These are phyloP conservation scores for Podaxis sp. DNA, from an alignment of 768 basidiomycete genomes.

Conservation along the genomic window DNA sequence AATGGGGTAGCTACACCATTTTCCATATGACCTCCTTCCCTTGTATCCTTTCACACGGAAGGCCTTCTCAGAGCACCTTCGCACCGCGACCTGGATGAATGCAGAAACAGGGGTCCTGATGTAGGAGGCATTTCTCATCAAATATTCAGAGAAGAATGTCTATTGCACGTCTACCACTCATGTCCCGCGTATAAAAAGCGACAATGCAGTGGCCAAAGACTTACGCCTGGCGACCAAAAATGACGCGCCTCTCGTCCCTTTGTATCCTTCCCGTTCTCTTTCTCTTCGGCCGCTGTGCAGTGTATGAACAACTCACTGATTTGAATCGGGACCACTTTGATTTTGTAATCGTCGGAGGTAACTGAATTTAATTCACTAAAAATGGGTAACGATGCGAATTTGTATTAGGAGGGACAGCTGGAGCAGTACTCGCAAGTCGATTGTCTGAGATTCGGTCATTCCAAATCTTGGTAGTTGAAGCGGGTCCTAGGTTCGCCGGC, in stretches of 20 bases:
- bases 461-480: slow-evolving; percentile 13
- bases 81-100: too few species aligned
- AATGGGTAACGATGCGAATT: neutral
- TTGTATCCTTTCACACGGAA: too few species aligned
- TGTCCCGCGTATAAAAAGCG: too few species aligned
- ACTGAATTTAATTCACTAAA: neutral
- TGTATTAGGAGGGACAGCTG: slow-evolving; percentile 9
- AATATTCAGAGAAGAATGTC: too few species aligned
- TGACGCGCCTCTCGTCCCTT: neutral
- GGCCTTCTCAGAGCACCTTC: too few species aligned
- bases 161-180: too few species aligned
- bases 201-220: too few species aligned
- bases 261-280: neutral
- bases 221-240: neutral
- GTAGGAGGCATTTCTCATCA: too few species aligned
- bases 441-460: slow-evolving; percentile 7
- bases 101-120: too few species aligned
- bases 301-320: slow-evolving; percentile 3
- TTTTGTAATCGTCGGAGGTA: slow-evolving; percentile 14
- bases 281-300: neutral
- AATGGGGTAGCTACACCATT: too few species aligned
- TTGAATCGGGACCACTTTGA: slow-evolving; percentile 3
- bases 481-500: slow-evolving; percentile 5
- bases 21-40: too few species aligned
- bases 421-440: slow-evolving; percentile 9